Evolutionary conservation across 192 early-diverging fungal genomes (phyloP), one percentile per base, ranked within the genome.

Genomic region (Backusella macrospora): DNA sequence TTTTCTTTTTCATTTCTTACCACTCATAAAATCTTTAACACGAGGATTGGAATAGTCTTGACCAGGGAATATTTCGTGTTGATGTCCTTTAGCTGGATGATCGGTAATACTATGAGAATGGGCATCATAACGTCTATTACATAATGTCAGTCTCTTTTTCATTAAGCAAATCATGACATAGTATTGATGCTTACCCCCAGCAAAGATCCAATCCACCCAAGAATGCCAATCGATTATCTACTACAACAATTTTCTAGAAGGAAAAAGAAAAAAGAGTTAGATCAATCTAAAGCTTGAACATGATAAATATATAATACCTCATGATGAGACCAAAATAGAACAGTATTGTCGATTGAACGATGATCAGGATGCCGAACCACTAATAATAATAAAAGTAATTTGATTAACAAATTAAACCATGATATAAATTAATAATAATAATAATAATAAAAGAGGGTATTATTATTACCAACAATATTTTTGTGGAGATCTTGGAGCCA

Each of bases 41-140:
- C 95, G 89, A 18, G 95, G 92, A 73, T 97, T 97, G 72, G 89
- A 91, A 82, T 93, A 97, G 78, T 97, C 95, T 84, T 92, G 92
- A n/a, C 93, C 93, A 43, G 90, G 84, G 72, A 85, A 89, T 29
- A 86, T 72, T 49, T 81, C 81, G 3, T 79, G 63, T 21, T 84
- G 70, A 48, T 86, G 78, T 0, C 79, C 80, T 26, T 16, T 12
- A 16, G 79, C 55, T 59, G 84, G 85, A 80, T 91, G 88, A 84
- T 96, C 95, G 3, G 87, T 72, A 47, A 96, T 75, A 16, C 88
- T 85, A 76, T 97, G 95, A n/a, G 85, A 85, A 59, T 91, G 88
- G 7, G 91, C 92, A 82, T 97, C 95, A 66, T 90, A 97, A 29
- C 95, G 88, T 39, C 95, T 93, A 82, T 39, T 40, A 45, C 14